A percentile compares a stretch with the other conserved stretches of the same genome.
These are phyloP conservation scores for Ceratocystis alfenasii DNA, from an alignment of 2,329 filamentous ascomycete genomes.

Conservation along the genomic window DNA sequence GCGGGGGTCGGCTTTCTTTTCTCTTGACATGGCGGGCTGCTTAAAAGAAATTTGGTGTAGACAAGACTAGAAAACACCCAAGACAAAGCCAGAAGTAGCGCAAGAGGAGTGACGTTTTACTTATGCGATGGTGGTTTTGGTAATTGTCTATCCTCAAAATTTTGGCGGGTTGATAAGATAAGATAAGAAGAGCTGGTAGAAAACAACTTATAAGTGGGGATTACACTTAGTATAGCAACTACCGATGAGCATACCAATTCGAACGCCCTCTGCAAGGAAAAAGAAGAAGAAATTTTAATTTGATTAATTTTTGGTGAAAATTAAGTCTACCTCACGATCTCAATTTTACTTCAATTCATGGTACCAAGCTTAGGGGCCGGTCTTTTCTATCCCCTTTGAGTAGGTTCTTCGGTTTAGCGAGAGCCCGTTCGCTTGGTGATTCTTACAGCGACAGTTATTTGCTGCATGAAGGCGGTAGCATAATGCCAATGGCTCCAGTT, in stretches of 20 bases:
- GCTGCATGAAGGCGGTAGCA: not conserved
- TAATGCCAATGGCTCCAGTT: not conserved
- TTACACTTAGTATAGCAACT: not conserved
- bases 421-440: too few species aligned
- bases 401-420: not conserved
- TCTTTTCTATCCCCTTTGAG: too few species aligned
- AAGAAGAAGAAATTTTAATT: not conserved
- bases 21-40: slow-evolving; percentile 22
- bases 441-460: not conserved
- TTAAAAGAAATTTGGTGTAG: not conserved
- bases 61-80: not conserved
- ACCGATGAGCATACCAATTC: not conserved
- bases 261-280: not conserved
- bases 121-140: not conserved
- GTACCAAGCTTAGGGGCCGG: too few species aligned
- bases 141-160: slow-evolving; percentile 16
- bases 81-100: not conserved
- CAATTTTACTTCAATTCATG: too few species aligned
- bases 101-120: not conserved
- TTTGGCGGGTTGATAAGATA: slow-evolving; percentile 22
- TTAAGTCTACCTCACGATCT: too few species aligned
- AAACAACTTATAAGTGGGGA: not conserved
- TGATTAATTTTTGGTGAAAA: too few species aligned
- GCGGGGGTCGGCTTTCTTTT: slow-evolving; percentile 35
- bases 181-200: not conserved